phyloP scores from a whole-genome alignment of 495 filamentous ascomycete species.

The Aspergillus wentii region DNA sequence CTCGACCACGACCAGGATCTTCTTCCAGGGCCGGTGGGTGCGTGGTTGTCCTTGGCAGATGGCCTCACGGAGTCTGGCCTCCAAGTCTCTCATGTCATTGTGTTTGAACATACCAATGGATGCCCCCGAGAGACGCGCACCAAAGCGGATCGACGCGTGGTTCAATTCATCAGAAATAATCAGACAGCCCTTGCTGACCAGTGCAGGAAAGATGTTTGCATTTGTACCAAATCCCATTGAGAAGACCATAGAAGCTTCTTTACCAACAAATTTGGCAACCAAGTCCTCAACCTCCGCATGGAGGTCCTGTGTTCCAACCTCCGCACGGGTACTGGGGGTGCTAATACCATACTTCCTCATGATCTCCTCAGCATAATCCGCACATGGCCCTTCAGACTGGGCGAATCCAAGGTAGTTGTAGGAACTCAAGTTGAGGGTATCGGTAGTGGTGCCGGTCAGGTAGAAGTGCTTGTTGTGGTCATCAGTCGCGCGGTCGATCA shows the following conservation, averaged over 20 bases:
- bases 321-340: conserved; percentile 71
- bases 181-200: conserved; percentile 86
- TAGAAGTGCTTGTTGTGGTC: conserved; percentile 87
- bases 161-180: conserved; percentile 97
- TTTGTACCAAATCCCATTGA: conserved; percentile 99
- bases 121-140: conserved; percentile 87
- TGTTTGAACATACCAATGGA: conserved; percentile 96
- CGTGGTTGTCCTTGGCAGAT: conserved; percentile 96
- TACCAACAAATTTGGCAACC: conserved; percentile 87
- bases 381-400: conserved; percentile 95
- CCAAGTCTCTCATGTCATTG: conserved; percentile 88
- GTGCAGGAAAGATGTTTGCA: conserved; percentile 79
- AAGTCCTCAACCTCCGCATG: conserved; percentile 83
- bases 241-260: conserved; percentile 91
- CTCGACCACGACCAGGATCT: conserved; percentile 94
- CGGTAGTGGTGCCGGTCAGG: conserved; percentile 83
- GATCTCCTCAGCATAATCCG: conserved; percentile 83
- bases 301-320: conserved; percentile 84
- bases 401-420: conserved; percentile 99
- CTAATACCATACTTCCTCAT: conserved; percentile 81
- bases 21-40: conserved; percentile 97
- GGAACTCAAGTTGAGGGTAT: conserved; percentile 96
- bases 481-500: conserved; percentile 81
- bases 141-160: conserved; percentile 94
- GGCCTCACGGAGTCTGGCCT: conserved; percentile 76